These are phyloP conservation scores for Lachnellula hyalina DNA, from an alignment of 2,329 filamentous ascomycete genomes.

Conservation along the genomic window DNA sequence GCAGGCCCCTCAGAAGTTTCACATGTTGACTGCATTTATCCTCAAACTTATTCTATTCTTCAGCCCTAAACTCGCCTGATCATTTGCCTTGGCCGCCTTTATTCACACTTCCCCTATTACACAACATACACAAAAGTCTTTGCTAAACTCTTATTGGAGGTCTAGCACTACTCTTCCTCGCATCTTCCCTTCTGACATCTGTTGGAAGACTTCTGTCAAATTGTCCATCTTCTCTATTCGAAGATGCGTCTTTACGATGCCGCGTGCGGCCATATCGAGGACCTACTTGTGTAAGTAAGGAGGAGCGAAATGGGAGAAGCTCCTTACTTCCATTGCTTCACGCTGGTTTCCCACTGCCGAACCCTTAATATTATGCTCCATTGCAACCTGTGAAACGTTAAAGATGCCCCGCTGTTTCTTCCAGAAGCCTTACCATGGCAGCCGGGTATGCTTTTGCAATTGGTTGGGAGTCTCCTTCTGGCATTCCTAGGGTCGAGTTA, in stretches of 20 bases:
- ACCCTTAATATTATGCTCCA: conserved; percentile 43
- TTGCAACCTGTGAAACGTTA: conserved; percentile 27
- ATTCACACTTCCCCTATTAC: background rate
- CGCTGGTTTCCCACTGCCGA: conserved; percentile 45
- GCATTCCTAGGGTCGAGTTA: conserved; percentile 29
- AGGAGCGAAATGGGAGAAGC: background rate
- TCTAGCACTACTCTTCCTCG: conserved; percentile 44
- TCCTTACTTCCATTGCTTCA: conserved; percentile 39
- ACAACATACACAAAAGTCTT: background rate
- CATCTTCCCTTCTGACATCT: conserved; percentile 39
- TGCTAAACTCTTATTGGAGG: conserved; percentile 25
- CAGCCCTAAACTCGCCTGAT: background rate
- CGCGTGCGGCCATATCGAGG: conserved; percentile 42
- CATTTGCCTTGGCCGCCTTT: background rate
- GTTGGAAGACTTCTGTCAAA: conserved; percentile 40
- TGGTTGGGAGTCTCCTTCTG: conserved; percentile 39
- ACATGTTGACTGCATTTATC: background rate
- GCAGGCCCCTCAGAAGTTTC: background rate
- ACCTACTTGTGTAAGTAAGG: conserved; percentile 17
- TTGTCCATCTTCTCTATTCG: conserved; percentile 43
- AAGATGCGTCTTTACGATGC: conserved; percentile 41
- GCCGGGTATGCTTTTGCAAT: conserved; percentile 41
- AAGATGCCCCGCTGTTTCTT: background rate
- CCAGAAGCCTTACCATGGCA: conserved; percentile 22
- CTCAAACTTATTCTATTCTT: background rate